Evolutionary conservation across 768 basidiomycete genomes (phyloP).

Genomic region (Lactifluus piperatus): DNA sequence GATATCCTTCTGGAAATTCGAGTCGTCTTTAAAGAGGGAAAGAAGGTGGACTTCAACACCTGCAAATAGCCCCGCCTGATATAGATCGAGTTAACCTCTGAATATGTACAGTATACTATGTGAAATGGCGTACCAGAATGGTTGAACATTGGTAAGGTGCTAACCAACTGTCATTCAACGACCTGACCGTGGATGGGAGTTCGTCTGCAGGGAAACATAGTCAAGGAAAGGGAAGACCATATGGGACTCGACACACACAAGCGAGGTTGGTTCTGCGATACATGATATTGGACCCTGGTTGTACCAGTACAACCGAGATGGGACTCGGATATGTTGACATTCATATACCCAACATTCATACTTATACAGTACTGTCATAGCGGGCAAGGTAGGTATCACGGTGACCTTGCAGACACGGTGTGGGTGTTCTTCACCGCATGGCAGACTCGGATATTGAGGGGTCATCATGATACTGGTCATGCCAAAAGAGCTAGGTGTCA

Average conservation of each 20-base stretch:
- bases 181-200: constrained; percentile 16
- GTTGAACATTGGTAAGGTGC: constrained; percentile 15
- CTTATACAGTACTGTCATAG: too few relatives aligned
- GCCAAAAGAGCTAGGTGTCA: too few relatives aligned
- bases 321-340: neutral
- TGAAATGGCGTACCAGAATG: constrained; percentile 1
- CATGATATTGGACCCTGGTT: neutral
- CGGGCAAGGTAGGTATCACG: too few relatives aligned
- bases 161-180: constrained; percentile 17
- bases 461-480: too few relatives aligned
- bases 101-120: neutral
- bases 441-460: too few relatives aligned
- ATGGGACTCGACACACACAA: neutral
- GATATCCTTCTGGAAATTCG: neutral
- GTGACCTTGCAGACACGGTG: too few relatives aligned
- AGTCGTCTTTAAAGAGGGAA: constrained; percentile 5
- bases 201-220: constrained; percentile 9
- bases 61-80: constrained; percentile 14
- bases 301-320: neutral
- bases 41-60: constrained; percentile 14
- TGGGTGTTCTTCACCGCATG: too few relatives aligned
- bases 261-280: constrained; percentile 14
- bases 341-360: neutral
- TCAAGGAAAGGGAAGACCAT: neutral
- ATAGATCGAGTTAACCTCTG: neutral